Evolutionary conservation across 352 stramenopile species (phyloP).

Genomic region (Phytophthora agathidicida): DNA sequence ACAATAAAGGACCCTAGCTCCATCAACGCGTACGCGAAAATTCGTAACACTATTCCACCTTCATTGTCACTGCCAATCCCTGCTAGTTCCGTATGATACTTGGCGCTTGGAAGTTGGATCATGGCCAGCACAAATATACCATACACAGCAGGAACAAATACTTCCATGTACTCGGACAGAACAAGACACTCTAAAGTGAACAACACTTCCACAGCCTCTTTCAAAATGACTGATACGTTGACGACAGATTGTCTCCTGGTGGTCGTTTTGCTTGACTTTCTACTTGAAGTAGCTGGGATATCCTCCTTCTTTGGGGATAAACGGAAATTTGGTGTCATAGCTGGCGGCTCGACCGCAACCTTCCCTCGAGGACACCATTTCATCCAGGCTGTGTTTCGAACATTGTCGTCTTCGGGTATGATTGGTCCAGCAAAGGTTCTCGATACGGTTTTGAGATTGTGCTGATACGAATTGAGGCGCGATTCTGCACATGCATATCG

Average conservation of each 20-base stretch:
- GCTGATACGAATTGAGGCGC: not conserved
- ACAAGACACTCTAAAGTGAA: conserved; percentile 32
- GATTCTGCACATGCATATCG: not conserved
- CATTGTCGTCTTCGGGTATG: not conserved
- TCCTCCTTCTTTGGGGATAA: not conserved
- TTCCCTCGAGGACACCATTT: not conserved
- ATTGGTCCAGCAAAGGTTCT: not conserved
- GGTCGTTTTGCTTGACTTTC: not conserved
- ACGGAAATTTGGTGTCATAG: not conserved
- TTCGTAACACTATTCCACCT: not conserved
- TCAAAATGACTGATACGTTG: not conserved
- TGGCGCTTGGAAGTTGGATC: conserved; percentile 12
- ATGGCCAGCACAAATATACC: conserved; percentile 5
- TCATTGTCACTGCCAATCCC: not conserved
- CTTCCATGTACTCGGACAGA: conserved; percentile 35
- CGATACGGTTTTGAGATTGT: conserved; percentile 7
- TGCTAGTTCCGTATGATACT: conserved; percentile 32
- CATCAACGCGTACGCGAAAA: conserved; percentile 14
- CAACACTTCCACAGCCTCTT: conserved; percentile 5
- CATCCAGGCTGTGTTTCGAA: not conserved
- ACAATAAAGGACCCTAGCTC: conserved; percentile 18
- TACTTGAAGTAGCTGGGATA: not conserved
- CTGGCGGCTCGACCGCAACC: not conserved
- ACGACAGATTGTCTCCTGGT: not conserved
- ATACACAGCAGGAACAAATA: conserved; percentile 29